phyloP scores from a whole-genome alignment of 2,329 filamentous ascomycete genomes.

The Sporothrix brasiliensis region DNA sequence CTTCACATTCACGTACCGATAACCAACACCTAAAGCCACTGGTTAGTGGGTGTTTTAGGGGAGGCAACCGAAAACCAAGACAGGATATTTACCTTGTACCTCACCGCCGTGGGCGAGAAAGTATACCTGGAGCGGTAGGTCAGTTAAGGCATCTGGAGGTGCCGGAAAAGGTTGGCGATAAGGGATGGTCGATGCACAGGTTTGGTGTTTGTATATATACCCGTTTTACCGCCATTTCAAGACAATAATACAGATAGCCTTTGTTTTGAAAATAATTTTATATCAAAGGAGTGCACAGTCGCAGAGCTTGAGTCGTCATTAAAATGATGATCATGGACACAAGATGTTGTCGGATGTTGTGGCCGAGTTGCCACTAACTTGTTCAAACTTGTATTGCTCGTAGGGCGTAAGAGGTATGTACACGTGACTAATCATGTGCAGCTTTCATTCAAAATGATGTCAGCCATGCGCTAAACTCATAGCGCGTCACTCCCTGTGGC shows the following conservation, averaged over 20 bases:
- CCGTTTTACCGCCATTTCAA: constrained; percentile 34
- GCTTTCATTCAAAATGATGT: neutral
- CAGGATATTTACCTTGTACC: constrained; percentile 64
- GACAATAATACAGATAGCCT: neutral
- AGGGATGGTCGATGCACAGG: neutral
- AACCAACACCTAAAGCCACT: constrained; percentile 54
- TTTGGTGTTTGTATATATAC: constrained; percentile 30
- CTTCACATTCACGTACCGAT: constrained; percentile 48
- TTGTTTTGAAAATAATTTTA: neutral
- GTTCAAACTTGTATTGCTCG: neutral
- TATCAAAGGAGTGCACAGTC: neutral
- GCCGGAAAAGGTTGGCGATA: neutral
- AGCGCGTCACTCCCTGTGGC: constrained; percentile 10
- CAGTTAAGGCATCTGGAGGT: neutral
- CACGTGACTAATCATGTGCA: constrained; percentile 5
- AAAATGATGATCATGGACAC: neutral
- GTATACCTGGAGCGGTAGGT: constrained; percentile 51
- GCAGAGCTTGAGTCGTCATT: neutral
- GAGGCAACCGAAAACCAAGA: neutral
- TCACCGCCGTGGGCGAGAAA: constrained; percentile 65
- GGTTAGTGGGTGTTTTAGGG: neutral
- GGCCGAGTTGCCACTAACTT: too few species aligned
- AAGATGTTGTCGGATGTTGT: too few species aligned
- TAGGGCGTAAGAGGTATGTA: neutral
- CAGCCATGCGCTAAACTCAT: neutral